phyloP scores from a whole-genome alignment of 176 grass and related monocot species.

The Musa troglodytarum region DNA sequence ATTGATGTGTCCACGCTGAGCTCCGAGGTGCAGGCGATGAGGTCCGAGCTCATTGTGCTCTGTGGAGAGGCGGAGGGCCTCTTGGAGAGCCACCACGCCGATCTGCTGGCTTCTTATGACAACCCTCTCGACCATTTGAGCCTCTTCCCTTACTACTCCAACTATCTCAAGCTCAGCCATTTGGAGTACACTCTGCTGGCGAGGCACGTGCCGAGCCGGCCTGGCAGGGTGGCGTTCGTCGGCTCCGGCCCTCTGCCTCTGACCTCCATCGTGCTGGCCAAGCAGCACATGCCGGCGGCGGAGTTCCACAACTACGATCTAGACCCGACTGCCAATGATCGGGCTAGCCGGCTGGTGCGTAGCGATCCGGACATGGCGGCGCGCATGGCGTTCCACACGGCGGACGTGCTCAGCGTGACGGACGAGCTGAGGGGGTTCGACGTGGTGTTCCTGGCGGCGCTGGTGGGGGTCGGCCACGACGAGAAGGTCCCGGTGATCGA shows the following conservation, averaged over 20 bases:
- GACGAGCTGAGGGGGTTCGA: slow-evolving; percentile 37
- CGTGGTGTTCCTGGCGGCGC: slow-evolving; percentile 72
- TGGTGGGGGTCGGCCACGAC: slow-evolving; percentile 53
- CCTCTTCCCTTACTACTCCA: slow-evolving; percentile 70
- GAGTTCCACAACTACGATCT: slow-evolving; percentile 27
- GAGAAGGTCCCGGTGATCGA: slow-evolving; percentile 48
- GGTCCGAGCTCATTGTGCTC: slow-evolving; percentile 35
- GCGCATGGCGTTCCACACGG: slow-evolving; percentile 60
- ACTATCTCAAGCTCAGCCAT: slow-evolving; percentile 68
- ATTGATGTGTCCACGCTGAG: slow-evolving; percentile 52
- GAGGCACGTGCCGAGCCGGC: slow-evolving; percentile 22
- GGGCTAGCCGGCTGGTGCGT: slow-evolving; percentile 39
- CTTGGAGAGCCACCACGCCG: slow-evolving; percentile 73
- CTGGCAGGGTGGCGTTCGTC: slow-evolving; percentile 47
- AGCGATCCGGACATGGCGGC: slow-evolving; percentile 27
- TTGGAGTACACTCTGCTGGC: slow-evolving; percentile 56
- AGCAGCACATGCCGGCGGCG: slow-evolving; percentile 13
- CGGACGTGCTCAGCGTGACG: slow-evolving; percentile 34
- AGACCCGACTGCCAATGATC: slow-evolving; percentile 35
- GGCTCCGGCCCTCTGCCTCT: slow-evolving; percentile 62
- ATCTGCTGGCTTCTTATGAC: slow-evolving; percentile 49
- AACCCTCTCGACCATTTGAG: slow-evolving; percentile 58
- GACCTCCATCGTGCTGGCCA: slow-evolving; percentile 35
- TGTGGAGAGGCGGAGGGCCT: slow-evolving; percentile 64
- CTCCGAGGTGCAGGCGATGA: slow-evolving; percentile 49